phyloP scores from a whole-genome alignment of 441 rosid genomes.

The Pelargonium australe region DNA sequence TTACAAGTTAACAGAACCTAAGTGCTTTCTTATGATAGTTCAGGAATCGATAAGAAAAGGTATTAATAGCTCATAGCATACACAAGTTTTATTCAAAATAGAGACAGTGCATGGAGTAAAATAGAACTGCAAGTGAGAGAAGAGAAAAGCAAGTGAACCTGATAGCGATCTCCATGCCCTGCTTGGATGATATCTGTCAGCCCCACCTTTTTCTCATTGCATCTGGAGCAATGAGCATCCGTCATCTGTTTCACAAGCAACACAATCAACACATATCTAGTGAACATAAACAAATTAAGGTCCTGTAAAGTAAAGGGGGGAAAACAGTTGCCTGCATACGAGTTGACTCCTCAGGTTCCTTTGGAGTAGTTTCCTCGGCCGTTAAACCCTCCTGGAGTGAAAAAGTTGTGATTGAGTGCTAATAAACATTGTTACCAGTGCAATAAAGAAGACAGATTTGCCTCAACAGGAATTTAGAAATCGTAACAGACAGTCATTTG shows the following conservation, averaged over 20 bases:
- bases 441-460: conserved; percentile 3
- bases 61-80: too few relatives aligned
- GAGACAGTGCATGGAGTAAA: neutral
- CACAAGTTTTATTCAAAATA: neutral
- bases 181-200: conserved; percentile 91
- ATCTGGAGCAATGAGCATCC: conserved; percentile 77
- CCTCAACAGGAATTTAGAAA: neutral
- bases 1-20: neutral
- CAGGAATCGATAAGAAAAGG: too few relatives aligned
- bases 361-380: conserved; percentile 63
- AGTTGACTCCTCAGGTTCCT: conserved; percentile 78
- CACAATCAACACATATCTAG: neutral
- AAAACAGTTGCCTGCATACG: conserved; percentile 58
- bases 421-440: neutral
- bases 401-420: conserved; percentile 6
- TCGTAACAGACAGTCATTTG: too few relatives aligned
- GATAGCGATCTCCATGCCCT: conserved; percentile 90
- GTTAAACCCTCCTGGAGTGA: conserved; percentile 76
- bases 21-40: too few relatives aligned
- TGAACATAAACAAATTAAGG: conserved; percentile 15
- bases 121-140: neutral
- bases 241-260: conserved; percentile 61
- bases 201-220: conserved; percentile 65
- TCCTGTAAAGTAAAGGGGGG: neutral
- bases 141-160: conserved; percentile 37